phyloP scores from a whole-genome alignment of 108 stramenopile species.

The Cyclotella distinguenda region DNA sequence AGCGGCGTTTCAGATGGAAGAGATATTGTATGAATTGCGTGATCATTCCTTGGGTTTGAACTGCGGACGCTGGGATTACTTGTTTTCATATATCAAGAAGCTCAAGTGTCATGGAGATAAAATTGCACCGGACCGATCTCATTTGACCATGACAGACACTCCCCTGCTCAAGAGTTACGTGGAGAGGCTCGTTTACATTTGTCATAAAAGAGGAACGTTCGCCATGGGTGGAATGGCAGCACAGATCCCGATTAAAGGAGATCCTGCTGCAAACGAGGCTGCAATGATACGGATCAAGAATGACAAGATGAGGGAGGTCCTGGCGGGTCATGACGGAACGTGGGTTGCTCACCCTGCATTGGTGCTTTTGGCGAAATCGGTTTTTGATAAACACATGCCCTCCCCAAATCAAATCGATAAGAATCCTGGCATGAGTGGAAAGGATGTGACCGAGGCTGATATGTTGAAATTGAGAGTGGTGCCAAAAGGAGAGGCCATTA shows the following conservation, averaged over 20 bases:
- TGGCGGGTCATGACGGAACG: slow-evolving; percentile 92
- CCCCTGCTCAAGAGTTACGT: slow-evolving; percentile 91
- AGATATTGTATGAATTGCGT: slow-evolving; percentile 92
- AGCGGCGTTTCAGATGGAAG: slow-evolving; percentile 95
- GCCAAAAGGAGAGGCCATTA: slow-evolving; percentile 69
- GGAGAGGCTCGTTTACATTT: slow-evolving; percentile 86
- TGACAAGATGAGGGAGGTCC: slow-evolving; percentile 89
- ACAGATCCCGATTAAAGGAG: slow-evolving; percentile 87
- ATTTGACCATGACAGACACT: slow-evolving; percentile 86
- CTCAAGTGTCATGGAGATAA: slow-evolving; percentile 75
- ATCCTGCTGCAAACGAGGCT: slow-evolving; percentile 68
- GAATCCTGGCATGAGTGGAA: slow-evolving; percentile 58
- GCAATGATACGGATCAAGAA: slow-evolving; percentile 81
- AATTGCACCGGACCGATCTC: slow-evolving; percentile 84
- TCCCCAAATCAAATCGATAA: slow-evolving; percentile 81
- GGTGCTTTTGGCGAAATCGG: slow-evolving; percentile 73
- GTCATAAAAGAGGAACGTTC: slow-evolving; percentile 93
- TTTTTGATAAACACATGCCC: slow-evolving; percentile 91
- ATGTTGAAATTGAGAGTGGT: slow-evolving; percentile 64
- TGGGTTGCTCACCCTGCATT: slow-evolving; percentile 97
- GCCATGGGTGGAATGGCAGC: slow-evolving; percentile 97
- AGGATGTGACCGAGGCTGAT: slow-evolving; percentile 62
- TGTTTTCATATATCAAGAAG: slow-evolving; percentile 93
- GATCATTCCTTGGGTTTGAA: slow-evolving; percentile 92
- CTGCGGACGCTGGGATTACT: slow-evolving; percentile 95